phyloP scores from a whole-genome alignment of 73 alveolate genomes.

The Breviolum minutum region DNA sequence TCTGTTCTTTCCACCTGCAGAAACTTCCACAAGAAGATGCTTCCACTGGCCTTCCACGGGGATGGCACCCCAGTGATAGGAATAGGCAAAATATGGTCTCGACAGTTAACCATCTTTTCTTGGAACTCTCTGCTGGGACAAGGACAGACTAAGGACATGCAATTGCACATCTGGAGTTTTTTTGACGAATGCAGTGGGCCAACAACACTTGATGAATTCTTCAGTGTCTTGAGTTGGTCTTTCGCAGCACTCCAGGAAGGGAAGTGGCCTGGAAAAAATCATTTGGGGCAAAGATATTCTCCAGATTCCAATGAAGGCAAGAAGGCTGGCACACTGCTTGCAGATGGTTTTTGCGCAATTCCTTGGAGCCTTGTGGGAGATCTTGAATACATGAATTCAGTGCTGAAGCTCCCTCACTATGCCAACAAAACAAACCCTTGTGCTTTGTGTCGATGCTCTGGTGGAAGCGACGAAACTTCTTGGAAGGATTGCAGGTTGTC shows the following conservation, averaged over 20 bases:
- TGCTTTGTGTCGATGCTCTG: not conserved
- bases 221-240: not conserved
- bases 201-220: not conserved
- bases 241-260: not conserved
- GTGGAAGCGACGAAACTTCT: not conserved
- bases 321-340: not conserved
- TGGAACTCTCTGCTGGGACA: not conserved
- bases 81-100: not conserved
- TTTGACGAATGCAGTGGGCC: not conserved
- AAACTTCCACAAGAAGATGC: not conserved
- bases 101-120: not conserved
- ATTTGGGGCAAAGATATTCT: not conserved
- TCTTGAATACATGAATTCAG: no score
- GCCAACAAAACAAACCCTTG: not conserved
- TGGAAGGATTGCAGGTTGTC: not conserved
- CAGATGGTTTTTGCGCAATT: not conserved
- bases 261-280: not conserved
- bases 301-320: not conserved
- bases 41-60: not conserved
- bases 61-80: constrained; percentile 34
- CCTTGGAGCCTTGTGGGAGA: not conserved
- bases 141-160: not conserved
- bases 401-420: not conserved
- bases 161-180: not conserved
- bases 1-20: not conserved